Evolutionary conservation across 352 stramenopile species (phyloP).

Genomic region (Globisporangium paroecandrum): DNA sequence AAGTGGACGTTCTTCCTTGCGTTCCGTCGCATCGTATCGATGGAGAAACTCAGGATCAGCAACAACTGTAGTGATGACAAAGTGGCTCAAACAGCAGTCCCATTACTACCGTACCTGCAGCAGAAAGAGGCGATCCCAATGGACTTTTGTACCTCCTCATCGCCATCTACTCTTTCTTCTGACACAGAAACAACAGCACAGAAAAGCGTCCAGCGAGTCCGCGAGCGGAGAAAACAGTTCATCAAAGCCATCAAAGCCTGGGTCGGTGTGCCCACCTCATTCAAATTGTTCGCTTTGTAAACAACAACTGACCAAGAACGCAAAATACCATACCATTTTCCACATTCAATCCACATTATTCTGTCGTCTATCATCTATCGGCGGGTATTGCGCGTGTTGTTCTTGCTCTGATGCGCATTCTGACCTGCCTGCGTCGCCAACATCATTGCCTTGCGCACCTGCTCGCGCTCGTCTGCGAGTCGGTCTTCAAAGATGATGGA

Average conservation of each 20-base stretch:
- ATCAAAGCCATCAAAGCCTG: constrained; percentile 21
- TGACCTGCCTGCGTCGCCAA: constrained; percentile 1
- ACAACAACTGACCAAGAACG: not conserved
- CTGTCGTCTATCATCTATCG: constrained; percentile 4
- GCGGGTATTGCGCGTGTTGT: not conserved
- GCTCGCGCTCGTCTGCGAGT: constrained; percentile 26
- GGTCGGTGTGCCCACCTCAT: constrained; percentile 31
- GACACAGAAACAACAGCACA: no score
- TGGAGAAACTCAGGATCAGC: not conserved
- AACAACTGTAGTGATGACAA: not conserved
- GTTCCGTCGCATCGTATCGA: constrained; percentile 29
- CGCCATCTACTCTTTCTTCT: not conserved
- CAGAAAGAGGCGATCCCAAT: constrained; percentile 36
- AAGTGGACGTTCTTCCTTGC: constrained; percentile 58
- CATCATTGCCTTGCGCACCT: constrained; percentile 28
- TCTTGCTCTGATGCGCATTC: not conserved
- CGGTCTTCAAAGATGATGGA: constrained; percentile 64
- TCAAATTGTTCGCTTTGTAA: constrained; percentile 44
- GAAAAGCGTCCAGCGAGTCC: not conserved
- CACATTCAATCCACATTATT: not conserved
- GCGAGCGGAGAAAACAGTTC: constrained; percentile 9
- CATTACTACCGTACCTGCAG: constrained; percentile 31
- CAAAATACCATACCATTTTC: not conserved
- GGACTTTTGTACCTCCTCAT: not conserved
- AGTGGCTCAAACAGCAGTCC: not conserved